phyloP scores from a whole-genome alignment of 2,329 filamentous ascomycete genomes.

The Diaporthe sp. region DNA sequence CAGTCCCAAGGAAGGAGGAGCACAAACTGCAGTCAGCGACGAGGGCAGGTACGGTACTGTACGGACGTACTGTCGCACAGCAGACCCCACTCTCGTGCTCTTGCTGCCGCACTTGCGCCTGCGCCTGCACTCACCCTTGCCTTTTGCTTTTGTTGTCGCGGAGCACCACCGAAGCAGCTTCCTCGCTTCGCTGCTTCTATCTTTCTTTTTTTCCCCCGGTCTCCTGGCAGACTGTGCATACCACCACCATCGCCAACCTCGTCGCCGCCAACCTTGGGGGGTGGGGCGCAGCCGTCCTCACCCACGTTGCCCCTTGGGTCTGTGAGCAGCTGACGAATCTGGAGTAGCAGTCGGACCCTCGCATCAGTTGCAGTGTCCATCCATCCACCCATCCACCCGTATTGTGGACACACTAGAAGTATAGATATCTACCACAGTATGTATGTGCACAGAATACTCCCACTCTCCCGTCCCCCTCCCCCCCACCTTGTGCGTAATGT shows the following conservation, averaged over 20 bases:
- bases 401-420: conserved; percentile 12
- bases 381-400: conserved; percentile 2
- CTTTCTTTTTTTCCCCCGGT: background rate
- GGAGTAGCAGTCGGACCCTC: conserved; percentile 24
- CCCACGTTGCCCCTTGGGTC: background rate
- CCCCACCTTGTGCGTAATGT: conserved; percentile 22
- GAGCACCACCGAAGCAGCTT: background rate
- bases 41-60: background rate
- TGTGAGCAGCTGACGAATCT: conserved; percentile 26
- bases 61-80: conserved; percentile 20
- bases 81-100: conserved; percentile 9
- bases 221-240: background rate
- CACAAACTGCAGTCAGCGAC: background rate
- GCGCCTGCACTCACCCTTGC: background rate
- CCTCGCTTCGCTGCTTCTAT: background rate
- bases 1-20: background rate
- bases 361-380: conserved; percentile 16
- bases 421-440: background rate
- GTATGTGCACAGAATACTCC: background rate
- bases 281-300: background rate
- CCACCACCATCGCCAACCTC: conserved; percentile 22
- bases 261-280: conserved; percentile 6
- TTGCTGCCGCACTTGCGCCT: background rate
- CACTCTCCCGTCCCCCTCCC: background rate
- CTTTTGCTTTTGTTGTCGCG: conserved; percentile 4